Evolutionary conservation across 208 protist species (phyloP).

Genomic region (Crithidia sp.): DNA sequence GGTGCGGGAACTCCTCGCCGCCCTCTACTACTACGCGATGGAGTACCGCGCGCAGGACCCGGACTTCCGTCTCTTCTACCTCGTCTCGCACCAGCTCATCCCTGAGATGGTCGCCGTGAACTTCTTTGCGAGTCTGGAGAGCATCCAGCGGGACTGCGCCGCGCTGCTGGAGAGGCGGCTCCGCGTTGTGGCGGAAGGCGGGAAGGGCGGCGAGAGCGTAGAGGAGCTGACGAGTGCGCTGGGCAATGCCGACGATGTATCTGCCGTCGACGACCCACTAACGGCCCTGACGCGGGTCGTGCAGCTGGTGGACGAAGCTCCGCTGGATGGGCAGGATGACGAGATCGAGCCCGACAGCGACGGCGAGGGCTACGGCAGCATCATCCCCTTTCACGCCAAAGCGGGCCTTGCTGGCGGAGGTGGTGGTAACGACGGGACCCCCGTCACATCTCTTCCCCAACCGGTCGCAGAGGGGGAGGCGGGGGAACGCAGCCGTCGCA

Average conservation of each 20-base stretch:
- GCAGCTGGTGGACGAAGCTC: slow-evolving; percentile 60
- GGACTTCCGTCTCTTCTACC: slow-evolving; percentile 87
- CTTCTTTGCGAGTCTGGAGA: slow-evolving; percentile 82
- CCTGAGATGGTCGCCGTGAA: slow-evolving; percentile 87
- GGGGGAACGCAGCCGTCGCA: too few species aligned
- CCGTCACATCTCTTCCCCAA: background rate
- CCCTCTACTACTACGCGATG: slow-evolving; percentile 82
- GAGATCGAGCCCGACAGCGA: slow-evolving; percentile 81
- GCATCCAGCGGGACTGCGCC: slow-evolving; percentile 50
- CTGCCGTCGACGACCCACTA: slow-evolving; percentile 45
- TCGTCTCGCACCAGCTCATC: slow-evolving; percentile 84
- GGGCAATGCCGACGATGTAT: background rate
- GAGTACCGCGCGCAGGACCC: slow-evolving; percentile 83
- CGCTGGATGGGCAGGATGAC: slow-evolving; percentile 65
- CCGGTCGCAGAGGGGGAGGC: too few species aligned
- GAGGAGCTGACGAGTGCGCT: background rate
- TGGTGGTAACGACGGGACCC: background rate
- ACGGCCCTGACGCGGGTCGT: slow-evolving; percentile 37
- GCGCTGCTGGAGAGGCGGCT: slow-evolving; percentile 28
- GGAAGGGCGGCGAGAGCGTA: background rate
- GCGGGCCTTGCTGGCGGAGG: background rate
- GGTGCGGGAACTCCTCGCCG: slow-evolving; percentile 69
- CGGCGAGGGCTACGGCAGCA: slow-evolving; percentile 81
- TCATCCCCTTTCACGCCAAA: slow-evolving; percentile 44
- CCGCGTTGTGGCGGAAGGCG: background rate